Evolutionary conservation across 768 basidiomycete genomes (phyloP), one percentile per base, ranked within the genome.

Genomic region (Lactarius quietus): DNA sequence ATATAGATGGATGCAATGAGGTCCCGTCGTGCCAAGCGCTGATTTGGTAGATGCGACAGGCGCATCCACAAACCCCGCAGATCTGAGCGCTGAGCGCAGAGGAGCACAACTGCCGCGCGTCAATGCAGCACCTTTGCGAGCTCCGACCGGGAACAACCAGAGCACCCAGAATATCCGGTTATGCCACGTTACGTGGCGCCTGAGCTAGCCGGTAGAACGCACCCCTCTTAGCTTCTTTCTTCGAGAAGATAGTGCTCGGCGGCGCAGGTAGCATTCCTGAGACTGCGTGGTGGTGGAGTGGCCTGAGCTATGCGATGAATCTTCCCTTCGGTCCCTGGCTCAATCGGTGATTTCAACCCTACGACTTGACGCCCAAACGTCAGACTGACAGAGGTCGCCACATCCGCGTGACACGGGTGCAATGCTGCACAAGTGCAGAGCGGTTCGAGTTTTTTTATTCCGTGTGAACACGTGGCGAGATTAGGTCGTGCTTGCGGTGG

Each of bases 51-150:
- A 31, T 17, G 20, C 53, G 20, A 54, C 28, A 17, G 29, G 57
- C 26, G 57, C 57, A 52, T 33, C 55, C 36, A 28, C 23, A 55
- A 39, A 57, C 28, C n/a, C 15, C n/a, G 48, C 62, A 18, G 56
- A 63, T 58, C 38, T 23, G 61, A 31, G 53, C 12, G 9, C 20
- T 20, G 29, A 55, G 53, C 35, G 6, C 55, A 55, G 54, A 36
- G 8, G 54, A 36, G 8, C 55, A 39, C 35, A 38, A 31, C 33
- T 62, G 9, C 62, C 45, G 28, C 17, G 57, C 39, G 52, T 45
- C 57, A 58, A 41, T 36, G 64, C 26, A 55, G 20, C 31, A 36
- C 43, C 31, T 38, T n/a, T 29, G 36, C 64, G 61, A 65, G 64
- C 14, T 65, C 60, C 64, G 64, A 51, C 64, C 43, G 59, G 51